Evolutionary conservation across 129 eudicot species (phyloP), one percentile per base, ranked within the genome.

Genomic region (Rutidosis leptorrhynchoides): DNA sequence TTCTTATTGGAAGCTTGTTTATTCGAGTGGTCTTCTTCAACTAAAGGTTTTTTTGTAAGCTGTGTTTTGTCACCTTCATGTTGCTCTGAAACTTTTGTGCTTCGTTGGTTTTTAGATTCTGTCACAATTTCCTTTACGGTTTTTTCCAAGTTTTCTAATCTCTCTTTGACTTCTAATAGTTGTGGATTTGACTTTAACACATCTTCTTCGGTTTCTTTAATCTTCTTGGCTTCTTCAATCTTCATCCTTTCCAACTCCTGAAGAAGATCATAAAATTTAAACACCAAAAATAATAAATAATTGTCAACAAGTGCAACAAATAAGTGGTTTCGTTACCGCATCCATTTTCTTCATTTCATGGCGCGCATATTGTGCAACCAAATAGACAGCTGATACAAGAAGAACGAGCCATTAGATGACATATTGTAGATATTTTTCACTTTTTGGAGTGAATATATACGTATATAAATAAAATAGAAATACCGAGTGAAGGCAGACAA

Each of bases 331-430:
- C 62, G 19, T 81, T 90, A 88, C 96, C 59, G 90, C 96, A 12
- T 93, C 96, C 98, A 88, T 92, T 84, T 79, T 88, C 79, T 80
- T 88, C 89, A 88, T 92, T 78, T 92, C 96, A 49, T 72, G 65
- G 63, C 88, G 96, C 54, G 96, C 95, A 84, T 88, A 93, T 43
- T 78, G 85, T 76, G 98, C 98, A 46, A 89, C 87, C 64, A 88
- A 76, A 84, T 93, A 93, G 26, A 93, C 92, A 69, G 96, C 98
- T 93, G 95, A 52, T 24, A 65, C 74, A 80, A 48, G 58, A 28
- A 78, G 3, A 65, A 45, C 7, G 5, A 20, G 45, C 15, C 35
- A 32, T 75, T 49, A 64, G 77, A 71, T 28, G 62, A 53, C 65
- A 55, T 67, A 32, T 7, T 27, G n/a, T 57, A 59, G 37, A 55